These are phyloP conservation scores for Agastache rugosa DNA, from an alignment of 257 asterid species.

Conservation along the genomic window DNA sequence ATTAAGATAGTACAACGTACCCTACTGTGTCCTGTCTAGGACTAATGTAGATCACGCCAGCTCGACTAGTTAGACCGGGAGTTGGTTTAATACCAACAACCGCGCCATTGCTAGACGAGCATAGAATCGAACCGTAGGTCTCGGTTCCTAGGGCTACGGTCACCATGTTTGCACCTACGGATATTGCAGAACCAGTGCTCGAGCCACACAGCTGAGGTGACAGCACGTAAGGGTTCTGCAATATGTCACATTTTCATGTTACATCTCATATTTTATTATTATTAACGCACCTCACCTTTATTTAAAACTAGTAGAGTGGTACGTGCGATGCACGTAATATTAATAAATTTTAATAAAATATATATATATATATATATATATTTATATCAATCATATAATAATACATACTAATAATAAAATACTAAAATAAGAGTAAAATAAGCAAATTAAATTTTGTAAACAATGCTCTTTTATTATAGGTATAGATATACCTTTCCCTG, in stretches of 20 bases:
- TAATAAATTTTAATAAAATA: too few species aligned
- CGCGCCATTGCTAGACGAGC: constrained; percentile 60
- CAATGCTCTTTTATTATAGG: too few species aligned
- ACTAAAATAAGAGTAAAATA: too few species aligned
- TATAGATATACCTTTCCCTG: constrained; percentile 56
- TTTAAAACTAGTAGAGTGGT: too few species aligned
- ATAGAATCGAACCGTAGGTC: constrained; percentile 71
- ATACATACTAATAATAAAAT: too few species aligned
- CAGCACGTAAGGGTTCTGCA: constrained; percentile 70
- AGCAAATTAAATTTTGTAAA: too few species aligned
- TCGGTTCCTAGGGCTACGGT: constrained; percentile 69
- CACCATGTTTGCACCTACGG: constrained; percentile 75
- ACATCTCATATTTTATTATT: too few species aligned
- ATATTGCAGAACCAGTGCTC: constrained; percentile 76
- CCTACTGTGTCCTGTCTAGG: constrained; percentile 68
- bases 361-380: too few species aligned
- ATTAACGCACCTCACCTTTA: too few species aligned
- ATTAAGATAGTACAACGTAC: constrained; percentile 33
- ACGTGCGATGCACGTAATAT: too few species aligned
- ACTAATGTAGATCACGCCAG: constrained; percentile 52
- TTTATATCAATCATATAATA: too few species aligned
- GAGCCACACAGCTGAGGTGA: constrained; percentile 60
- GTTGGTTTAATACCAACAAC: constrained; percentile 80
- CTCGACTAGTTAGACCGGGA: constrained; percentile 69
- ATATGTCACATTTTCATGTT: not conserved